phyloP scores from a whole-genome alignment of 768 basidiomycete species.

The Cantharellus anzutake region DNA sequence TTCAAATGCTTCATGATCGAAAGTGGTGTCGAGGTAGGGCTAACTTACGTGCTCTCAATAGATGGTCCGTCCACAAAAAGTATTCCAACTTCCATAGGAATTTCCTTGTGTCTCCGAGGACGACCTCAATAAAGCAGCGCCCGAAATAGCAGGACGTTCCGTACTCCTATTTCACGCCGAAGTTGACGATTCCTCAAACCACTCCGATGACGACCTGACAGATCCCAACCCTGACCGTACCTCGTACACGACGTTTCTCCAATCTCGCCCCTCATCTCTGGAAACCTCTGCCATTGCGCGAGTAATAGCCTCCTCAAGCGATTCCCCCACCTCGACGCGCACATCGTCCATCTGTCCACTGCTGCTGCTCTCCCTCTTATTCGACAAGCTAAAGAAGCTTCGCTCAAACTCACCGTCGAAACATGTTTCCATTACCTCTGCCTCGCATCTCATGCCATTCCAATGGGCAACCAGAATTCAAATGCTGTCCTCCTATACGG shows the following conservation, averaged over 20 bases:
- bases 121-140: conserved; percentile 55
- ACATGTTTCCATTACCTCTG: conserved; percentile 96
- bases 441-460: conserved; percentile 52
- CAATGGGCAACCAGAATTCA: conserved; percentile 64
- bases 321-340: conserved; percentile 56
- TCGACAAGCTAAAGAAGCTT: conserved; percentile 41
- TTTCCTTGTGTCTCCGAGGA: conserved; percentile 69
- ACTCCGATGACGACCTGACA: no score
- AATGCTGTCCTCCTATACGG: conserved; percentile 92
- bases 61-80: not conserved
- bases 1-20: conserved; percentile 97
- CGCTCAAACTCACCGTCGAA: conserved; percentile 66
- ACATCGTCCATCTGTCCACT: conserved; percentile 92
- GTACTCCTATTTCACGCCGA: conserved; percentile 90
- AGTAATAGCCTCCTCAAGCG: conserved; percentile 43
- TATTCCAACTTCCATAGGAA: conserved; percentile 32
- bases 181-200: conserved; percentile 28
- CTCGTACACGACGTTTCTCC: conserved; percentile 63
- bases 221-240: conserved; percentile 24
- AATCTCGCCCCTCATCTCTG: conserved; percentile 61
- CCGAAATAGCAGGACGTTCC: conserved; percentile 40
- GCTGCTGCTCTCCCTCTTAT: conserved; percentile 62
- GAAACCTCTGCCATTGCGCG: conserved; percentile 70
- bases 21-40: conserved; percentile 75
- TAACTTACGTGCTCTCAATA: not conserved